These are phyloP conservation scores for Emmonsia crescens DNA, from an alignment of 2,329 filamentous ascomycete genomes.

Conservation along the genomic window DNA sequence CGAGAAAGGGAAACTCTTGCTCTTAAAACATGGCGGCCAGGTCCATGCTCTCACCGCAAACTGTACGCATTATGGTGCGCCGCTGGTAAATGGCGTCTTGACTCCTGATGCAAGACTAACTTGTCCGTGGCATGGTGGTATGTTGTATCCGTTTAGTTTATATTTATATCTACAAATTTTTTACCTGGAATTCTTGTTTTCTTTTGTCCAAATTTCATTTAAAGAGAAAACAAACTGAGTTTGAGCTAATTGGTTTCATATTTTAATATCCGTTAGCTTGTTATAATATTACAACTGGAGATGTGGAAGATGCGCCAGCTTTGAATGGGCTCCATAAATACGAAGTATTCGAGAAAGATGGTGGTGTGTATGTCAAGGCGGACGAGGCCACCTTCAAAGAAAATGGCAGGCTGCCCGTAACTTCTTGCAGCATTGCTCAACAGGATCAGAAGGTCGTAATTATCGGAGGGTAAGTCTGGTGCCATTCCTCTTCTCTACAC, in stretches of 20 bases:
- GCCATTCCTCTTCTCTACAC: not conserved
- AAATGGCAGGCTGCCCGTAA: constrained; percentile 60
- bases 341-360: constrained; percentile 68
- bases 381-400: constrained; percentile 69
- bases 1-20: constrained; percentile 71
- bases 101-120: constrained; percentile 72
- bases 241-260: constrained; percentile 8
- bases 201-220: not conserved
- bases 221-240: constrained; percentile 8
- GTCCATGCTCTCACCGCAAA: constrained; percentile 71
- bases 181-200: not conserved
- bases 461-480: constrained; percentile 53
- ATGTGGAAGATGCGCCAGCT: constrained; percentile 90
- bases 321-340: constrained; percentile 78
- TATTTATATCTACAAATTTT: not conserved
- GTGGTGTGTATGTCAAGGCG: constrained; percentile 71
- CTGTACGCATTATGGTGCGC: constrained; percentile 87
- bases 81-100: constrained; percentile 74
- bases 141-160: constrained; percentile 16
- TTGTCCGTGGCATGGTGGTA: constrained; percentile 94
- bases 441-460: constrained; percentile 62
- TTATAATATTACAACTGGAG: constrained; percentile 79
- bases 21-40: constrained; percentile 66
- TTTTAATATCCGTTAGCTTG: constrained; percentile 51
- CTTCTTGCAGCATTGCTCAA: constrained; percentile 54